Conservation (phyloP, 1,284 basidiomycete genomes). For the Rhizoctonia solani region DNA sequence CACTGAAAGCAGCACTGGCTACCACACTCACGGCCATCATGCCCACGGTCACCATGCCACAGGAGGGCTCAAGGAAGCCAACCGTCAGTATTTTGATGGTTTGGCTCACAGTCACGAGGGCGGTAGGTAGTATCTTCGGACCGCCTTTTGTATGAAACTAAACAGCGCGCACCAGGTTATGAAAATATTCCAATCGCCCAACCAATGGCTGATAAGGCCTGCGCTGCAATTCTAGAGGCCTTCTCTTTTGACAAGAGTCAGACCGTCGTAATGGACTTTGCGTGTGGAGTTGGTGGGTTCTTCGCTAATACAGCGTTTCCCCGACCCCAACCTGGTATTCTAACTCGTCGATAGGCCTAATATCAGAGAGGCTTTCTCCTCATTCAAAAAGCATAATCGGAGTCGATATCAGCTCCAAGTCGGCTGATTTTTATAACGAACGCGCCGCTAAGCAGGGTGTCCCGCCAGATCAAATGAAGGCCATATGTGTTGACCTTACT, state of each 20-base stretch:
- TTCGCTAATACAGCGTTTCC: too few species aligned
- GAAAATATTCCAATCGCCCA: not conserved
- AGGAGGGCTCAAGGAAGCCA: not conserved
- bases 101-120: conserved; percentile 7
- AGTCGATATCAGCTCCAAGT: conserved; percentile 67
- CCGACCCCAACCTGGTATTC: too few species aligned
- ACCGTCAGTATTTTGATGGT: conserved; percentile 16
- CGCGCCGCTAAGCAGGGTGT: conserved; percentile 62
- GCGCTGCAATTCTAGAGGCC: conserved; percentile 5
- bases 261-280: conserved; percentile 68
- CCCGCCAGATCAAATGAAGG: conserved; percentile 47
- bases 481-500: conserved; percentile 49
- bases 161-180: not conserved
- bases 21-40: not conserved
- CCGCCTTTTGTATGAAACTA: not conserved
- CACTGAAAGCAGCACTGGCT: not conserved
- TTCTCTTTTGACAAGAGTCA: conserved; percentile 55
- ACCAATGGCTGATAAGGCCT: conserved; percentile 2
- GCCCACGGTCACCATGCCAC: not conserved
- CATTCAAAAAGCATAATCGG: conserved; percentile 63
- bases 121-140: not conserved
- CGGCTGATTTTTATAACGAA: conserved; percentile 67
- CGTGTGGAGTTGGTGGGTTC: conserved; percentile 66
- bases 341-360: too few species aligned
- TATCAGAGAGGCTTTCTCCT: conserved; percentile 60